Conservation (phyloP, 75 land plant species). For the Pinus taeda region DNA sequence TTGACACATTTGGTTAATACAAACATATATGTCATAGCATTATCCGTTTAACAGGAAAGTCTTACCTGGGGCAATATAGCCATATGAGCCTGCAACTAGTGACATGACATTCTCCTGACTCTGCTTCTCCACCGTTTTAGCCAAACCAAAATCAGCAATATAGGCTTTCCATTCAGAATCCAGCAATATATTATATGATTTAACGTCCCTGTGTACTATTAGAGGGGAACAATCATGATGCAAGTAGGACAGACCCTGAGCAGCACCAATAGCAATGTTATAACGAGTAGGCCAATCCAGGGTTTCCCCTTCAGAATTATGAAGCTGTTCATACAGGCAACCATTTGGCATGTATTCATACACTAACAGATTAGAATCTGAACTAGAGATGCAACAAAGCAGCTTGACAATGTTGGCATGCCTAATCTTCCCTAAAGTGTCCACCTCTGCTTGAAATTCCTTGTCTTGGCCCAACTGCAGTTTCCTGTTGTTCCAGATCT, state of each 20-base stretch:
- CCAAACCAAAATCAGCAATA: conserved; percentile 72
- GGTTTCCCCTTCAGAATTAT: conserved; percentile 22
- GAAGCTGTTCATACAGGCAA: conserved; percentile 60
- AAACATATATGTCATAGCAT: too few relatives aligned
- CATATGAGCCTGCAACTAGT: conserved; percentile 63
- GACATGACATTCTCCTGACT: conserved; percentile 55
- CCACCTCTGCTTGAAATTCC: conserved; percentile 58
- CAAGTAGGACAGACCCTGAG: conserved; percentile 66
- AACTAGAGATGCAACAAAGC: conserved; percentile 69
- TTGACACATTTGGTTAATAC: too few relatives aligned
- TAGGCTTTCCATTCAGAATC: conserved; percentile 42
- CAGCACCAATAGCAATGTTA: conserved; percentile 48
- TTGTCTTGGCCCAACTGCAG: conserved; percentile 17
- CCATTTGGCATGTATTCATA: conserved; percentile 83
- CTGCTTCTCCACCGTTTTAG: conserved; percentile 26
- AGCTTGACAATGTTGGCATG: conserved; percentile 83
- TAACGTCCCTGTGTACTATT: conserved; percentile 65
- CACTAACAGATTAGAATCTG: conserved; percentile 55
- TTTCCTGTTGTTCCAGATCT: conserved; percentile 14
- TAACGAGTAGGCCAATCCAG: conserved; percentile 53
- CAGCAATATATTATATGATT: conserved; percentile 68
- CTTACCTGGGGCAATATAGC: conserved; percentile 36
- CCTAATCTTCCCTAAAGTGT: conserved; percentile 56
- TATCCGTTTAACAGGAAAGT: background rate
- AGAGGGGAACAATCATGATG: conserved; percentile 66